phyloP scores from a whole-genome alignment of 306 rosid species.

The Dryas drummondii region DNA sequence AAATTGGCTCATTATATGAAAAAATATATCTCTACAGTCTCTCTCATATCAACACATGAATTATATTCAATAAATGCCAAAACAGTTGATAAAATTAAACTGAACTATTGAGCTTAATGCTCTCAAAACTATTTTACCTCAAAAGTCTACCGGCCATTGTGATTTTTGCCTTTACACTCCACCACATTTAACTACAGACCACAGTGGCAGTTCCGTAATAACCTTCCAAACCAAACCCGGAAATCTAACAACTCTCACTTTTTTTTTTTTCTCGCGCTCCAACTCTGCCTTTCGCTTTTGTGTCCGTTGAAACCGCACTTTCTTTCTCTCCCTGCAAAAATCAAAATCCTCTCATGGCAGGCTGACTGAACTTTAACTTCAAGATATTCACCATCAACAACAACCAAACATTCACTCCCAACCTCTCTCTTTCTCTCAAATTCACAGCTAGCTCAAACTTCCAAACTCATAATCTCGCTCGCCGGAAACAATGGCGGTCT shows the following conservation, averaged over 20 bases:
- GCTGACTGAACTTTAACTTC: conserved; percentile 6
- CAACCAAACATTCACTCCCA: conserved; percentile 34
- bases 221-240: conserved; percentile 13
- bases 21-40: no score
- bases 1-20: no score
- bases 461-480: background rate
- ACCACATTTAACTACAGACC: background rate
- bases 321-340: background rate
- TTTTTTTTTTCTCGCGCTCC: background rate
- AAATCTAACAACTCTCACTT: conserved; percentile 19
- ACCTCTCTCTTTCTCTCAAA: conserved; percentile 14
- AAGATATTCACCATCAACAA: background rate
- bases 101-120: no score
- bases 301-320: conserved; percentile 59
- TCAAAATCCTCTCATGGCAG: background rate
- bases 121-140: no score
- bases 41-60: no score
- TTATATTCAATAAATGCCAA: no score
- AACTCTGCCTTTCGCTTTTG: conserved; percentile 21
- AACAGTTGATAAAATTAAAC: no score
- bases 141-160: no score
- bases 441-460: background rate
- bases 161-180: no score
- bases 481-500: conserved; percentile 52
- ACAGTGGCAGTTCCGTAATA: conserved; percentile 38